A percentile compares a stretch with the other conserved stretches of the same genome.
Evolutionary conservation across 2,329 filamentous ascomycete genomes (phyloP).

Genomic region (Penicillium sp.): DNA sequence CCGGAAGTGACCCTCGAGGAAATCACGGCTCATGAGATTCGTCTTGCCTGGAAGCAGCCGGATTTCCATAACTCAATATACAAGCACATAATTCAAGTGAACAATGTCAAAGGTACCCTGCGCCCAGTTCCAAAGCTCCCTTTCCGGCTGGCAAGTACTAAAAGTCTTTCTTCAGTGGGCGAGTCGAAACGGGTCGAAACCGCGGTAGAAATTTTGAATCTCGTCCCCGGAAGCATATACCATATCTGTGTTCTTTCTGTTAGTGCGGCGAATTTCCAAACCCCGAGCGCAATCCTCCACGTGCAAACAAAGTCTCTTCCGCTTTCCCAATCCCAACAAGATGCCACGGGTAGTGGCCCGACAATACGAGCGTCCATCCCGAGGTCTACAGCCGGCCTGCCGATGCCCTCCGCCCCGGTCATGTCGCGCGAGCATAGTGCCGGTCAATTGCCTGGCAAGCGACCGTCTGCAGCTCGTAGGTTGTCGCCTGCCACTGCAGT

Average conservation of each 20-base stretch:
- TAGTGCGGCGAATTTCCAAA: constrained; percentile 86
- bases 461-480: constrained; percentile 67
- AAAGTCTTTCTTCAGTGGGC: constrained; percentile 56
- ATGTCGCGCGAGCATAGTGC: constrained; percentile 63
- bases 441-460: constrained; percentile 51
- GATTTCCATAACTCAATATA: constrained; percentile 63
- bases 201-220: constrained; percentile 82
- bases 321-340: constrained; percentile 33
- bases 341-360: constrained; percentile 32
- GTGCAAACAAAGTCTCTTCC: constrained; percentile 64
- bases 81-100: constrained; percentile 88
- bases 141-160: constrained; percentile 3
- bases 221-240: constrained; percentile 83
- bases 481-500: constrained; percentile 63
- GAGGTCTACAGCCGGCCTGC: constrained; percentile 49
- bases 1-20: constrained; percentile 87
- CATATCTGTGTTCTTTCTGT: constrained; percentile 90
- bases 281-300: constrained; percentile 77
- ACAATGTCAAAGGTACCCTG: constrained; percentile 74
- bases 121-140: background rate
- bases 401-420: constrained; percentile 56
- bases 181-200: constrained; percentile 76
- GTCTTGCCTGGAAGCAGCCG: constrained; percentile 83
- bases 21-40: constrained; percentile 79
- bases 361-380: constrained; percentile 52